phyloP scores from a whole-genome alignment of 257 asterid genomes.

The Voacanga thouarsii region DNA sequence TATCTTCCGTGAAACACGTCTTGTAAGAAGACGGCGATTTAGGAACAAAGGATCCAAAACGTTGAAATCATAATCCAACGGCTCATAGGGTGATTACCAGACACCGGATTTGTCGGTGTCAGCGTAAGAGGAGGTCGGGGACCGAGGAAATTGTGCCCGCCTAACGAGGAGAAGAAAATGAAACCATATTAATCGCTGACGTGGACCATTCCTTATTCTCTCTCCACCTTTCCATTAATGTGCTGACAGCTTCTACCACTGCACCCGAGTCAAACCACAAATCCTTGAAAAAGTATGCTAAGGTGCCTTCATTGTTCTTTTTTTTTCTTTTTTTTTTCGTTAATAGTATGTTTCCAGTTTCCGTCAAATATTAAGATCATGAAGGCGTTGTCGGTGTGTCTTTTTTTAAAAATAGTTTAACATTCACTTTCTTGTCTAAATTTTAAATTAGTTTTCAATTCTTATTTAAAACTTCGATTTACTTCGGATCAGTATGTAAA shows the following conservation, averaged over 20 bases:
- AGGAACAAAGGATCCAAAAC: neutral
- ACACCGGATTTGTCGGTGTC: neutral
- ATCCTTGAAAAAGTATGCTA: too few species aligned
- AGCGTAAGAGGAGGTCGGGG: neutral
- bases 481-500: too few species aligned
- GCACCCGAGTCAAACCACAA: neutral
- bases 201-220: slow-evolving; percentile 1
- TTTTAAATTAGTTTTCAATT: too few species aligned
- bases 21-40: neutral
- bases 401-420: too few species aligned
- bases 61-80: neutral
- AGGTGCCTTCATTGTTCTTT: too few species aligned
- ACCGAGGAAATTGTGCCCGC: neutral
- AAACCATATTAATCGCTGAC: neutral
- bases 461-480: too few species aligned
- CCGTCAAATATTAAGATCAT: too few species aligned
- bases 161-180: neutral
- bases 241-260: neutral
- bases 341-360: too few species aligned
- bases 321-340: too few species aligned
- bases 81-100: neutral
- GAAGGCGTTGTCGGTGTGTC: too few species aligned
- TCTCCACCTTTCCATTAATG: neutral
- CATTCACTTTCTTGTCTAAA: too few species aligned
- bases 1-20: slow-evolving; percentile 2